Percentiles rank a stretch among this genome's conserved stretches.
Evolutionary conservation across 306 rosid species (phyloP).

Genomic region (Cotoneaster glaucophyllus): DNA sequence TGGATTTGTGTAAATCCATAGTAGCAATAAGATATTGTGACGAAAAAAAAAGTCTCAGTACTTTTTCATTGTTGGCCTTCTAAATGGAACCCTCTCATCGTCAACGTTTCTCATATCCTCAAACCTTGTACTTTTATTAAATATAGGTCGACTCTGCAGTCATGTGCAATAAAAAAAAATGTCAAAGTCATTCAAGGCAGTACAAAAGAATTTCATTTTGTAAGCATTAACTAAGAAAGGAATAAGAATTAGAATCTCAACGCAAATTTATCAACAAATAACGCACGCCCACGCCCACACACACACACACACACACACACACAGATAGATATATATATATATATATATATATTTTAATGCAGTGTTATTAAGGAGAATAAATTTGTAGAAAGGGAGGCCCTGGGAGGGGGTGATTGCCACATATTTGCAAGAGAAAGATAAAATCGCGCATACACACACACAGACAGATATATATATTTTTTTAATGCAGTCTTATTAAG

Average conservation of each 20-base stretch:
- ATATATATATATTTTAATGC: not conserved
- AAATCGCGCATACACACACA: too few relatives aligned
- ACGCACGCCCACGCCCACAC: too few relatives aligned
- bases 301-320: too few relatives aligned
- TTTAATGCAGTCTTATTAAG: not conserved
- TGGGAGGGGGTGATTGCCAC: not conserved
- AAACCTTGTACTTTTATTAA: constrained; percentile 90
- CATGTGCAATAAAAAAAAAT: constrained; percentile 3
- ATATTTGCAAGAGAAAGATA: not conserved
- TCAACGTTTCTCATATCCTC: constrained; percentile 83
- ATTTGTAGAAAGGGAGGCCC: not conserved
- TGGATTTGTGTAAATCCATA: not conserved
- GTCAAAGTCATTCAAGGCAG: not conserved
- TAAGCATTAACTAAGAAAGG: not conserved
- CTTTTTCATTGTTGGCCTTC: constrained; percentile 79
- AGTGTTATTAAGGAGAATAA: not conserved
- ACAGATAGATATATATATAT: too few relatives aligned
- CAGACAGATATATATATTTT: not conserved
- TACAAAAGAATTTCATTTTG: not conserved
- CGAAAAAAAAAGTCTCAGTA: constrained; percentile 9
- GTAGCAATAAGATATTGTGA: not conserved
- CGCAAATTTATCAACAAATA: not conserved
- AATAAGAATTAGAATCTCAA: not conserved
- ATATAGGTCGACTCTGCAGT: constrained; percentile 90
- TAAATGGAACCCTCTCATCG: constrained; percentile 70